Evolutionary conservation across 208 protist genomes (phyloP), one percentile per base, ranked within the genome.

Genomic region (Trypanosoma conorhini): DNA sequence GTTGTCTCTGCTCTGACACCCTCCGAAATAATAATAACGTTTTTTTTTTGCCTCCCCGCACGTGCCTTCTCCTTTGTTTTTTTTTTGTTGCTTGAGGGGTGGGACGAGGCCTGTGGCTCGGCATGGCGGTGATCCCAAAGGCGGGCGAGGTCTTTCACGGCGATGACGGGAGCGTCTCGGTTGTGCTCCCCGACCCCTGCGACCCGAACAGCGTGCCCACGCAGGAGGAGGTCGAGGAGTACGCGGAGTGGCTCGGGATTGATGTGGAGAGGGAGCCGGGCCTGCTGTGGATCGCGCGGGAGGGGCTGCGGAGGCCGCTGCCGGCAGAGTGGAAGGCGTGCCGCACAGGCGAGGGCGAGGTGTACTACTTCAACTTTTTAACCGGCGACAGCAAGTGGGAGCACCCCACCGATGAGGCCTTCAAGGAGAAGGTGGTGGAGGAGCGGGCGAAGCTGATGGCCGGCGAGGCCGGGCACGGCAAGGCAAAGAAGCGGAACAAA

Each of bases 291-390:
- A 89, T 99, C 46, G 97, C 96, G 0, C 60, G 79, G 13, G 93
- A 98, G 72, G 96, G 95, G 24, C 85, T 99, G 42, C 86, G 83
- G 15, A 93, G 95, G 2, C 91, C 95, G 22, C 85, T 99, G 44
- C 96, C 97, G 0, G 76, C 79, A 8, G 83, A 88, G 30, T 99
- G 97, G 96, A 93, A 88, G 57, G 88, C 92, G 7, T 98, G 94
- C 77, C 86, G 97, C 63, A 96, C 94, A 1, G 66, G 79, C 21
- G 70, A 81, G 12, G 88, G 87, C 31, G 91, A 97, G 51, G 78
- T 98, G 21, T 99, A 98, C 75, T 99, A 98, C 83, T 99, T 98
- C 79, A 98, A 99, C 86, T 97, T 98, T 60, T 44, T 65, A 17
- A 95, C 89, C 12, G 93, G 91, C 28, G 87, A 98, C 44, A 93